phyloP scores from a whole-genome alignment of 2,329 filamentous ascomycete genomes.

The Epichloe typhina region DNA sequence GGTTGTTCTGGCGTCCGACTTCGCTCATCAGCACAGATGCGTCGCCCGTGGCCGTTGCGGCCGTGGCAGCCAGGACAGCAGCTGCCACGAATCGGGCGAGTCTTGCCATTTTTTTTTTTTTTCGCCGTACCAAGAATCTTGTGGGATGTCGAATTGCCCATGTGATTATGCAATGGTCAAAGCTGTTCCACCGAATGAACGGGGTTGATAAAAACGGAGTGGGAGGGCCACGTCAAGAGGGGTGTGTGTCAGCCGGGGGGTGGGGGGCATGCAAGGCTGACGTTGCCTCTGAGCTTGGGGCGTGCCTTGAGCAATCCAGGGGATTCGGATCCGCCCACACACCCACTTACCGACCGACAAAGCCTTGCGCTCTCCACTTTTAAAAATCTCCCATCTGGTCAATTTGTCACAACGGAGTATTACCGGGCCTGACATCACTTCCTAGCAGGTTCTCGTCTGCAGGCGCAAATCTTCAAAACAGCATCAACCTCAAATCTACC shows the following conservation, averaged over 20 bases:
- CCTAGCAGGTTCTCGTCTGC: background rate
- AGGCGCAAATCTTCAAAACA: background rate
- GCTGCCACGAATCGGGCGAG: slow-evolving; percentile 18
- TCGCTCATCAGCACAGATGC: slow-evolving; percentile 32
- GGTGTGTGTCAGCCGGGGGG: background rate
- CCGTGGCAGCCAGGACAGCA: slow-evolving; percentile 16
- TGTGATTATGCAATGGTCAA: background rate
- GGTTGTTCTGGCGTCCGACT: slow-evolving; percentile 49
- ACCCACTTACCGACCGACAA: background rate
- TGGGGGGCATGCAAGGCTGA: slow-evolving; percentile 13
- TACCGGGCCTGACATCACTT: background rate
- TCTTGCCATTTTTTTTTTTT: slow-evolving; percentile 15
- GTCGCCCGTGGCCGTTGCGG: slow-evolving; percentile 15
- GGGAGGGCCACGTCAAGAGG: slow-evolving; percentile 3
- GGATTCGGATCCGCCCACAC: background rate
- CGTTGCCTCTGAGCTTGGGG: slow-evolving; percentile 9
- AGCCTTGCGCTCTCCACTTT: background rate
- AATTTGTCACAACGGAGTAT: too few relatives aligned
- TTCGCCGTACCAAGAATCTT: background rate
- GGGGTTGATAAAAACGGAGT: background rate
- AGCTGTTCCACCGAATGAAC: background rate
- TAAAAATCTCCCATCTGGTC: background rate
- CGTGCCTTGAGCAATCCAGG: background rate
- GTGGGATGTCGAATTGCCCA: background rate
- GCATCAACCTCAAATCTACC: background rate